Base-by-base conservation (phyloP, 345 rosid species). In the Linum usitatissimum region DNA sequence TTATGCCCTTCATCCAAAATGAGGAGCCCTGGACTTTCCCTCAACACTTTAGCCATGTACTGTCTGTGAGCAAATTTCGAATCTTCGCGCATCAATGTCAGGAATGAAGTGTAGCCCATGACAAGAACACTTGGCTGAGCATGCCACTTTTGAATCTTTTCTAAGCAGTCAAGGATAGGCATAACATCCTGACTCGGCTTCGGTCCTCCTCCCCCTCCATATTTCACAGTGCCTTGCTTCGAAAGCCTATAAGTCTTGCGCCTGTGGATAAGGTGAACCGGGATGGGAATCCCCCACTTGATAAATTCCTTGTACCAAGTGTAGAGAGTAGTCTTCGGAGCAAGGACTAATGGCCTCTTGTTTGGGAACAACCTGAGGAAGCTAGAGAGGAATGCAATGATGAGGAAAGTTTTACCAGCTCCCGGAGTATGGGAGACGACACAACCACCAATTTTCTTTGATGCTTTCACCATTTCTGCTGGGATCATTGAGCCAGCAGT, bases 261-360 rank as follows among this genome's bases (percentile, higher is more conserved):
- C 13, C 96, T 96, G 57, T 91, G 96, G 63, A 91, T 84, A 28
- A 91, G 77, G 79, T 91, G 89, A 73, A 86, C 93, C 0, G 96
- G 95, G 18, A 91, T 62, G 0, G 95, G 90, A 60, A 81, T 85
- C 61, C 88, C 71, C 98, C 96, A 91, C 76, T 91, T 91, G 62
- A 85, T 84, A 66, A 88, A 88, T 75, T 91, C 98, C 71, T 91
- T 91, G 79, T 91, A 78, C 98, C 98, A 88, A 40, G 95, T 91
- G 64, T 88, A 91, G 55, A 88, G 77, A 18, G 98, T 91, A 65
- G 98, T 91, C 77, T 91, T 88, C 0, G 98, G 98, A 60, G 98
- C 95, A 67, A 91, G 96, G 69, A 88, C 81, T 51, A 91, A 70
- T 28, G 96, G 98, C 40, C 91, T 78, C 73, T 82, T 86, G 56